phyloP scores from a whole-genome alignment of 2,329 filamentous ascomycete genomes.

The Calycina marina region DNA sequence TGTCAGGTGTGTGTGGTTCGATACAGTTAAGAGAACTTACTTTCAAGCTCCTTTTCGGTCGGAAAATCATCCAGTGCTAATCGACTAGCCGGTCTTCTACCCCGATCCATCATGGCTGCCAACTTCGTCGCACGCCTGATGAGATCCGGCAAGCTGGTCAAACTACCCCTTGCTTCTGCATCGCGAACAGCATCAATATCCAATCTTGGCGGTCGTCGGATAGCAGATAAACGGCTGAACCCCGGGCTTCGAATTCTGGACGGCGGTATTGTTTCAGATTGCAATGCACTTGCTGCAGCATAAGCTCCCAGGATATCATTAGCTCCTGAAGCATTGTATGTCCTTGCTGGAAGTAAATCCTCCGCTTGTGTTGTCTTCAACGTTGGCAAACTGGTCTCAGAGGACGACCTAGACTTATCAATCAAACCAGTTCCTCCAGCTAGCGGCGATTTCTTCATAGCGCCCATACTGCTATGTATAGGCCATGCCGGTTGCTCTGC shows the following conservation, averaged over 20 bases:
- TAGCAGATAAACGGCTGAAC: conserved; percentile 34
- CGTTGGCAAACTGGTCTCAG: conserved; percentile 12
- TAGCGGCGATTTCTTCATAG: too few relatives aligned
- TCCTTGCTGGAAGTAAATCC: conserved; percentile 7
- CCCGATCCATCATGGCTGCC: conserved; percentile 76
- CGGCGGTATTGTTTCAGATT: conserved; percentile 5
- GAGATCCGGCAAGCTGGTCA: conserved; percentile 83
- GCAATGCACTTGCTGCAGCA: conserved; percentile 27
- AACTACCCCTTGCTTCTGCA: conserved; percentile 71
- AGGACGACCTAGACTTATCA: conserved; percentile 16
- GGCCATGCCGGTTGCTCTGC: conserved; percentile 13
- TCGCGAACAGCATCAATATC: conserved; percentile 71
- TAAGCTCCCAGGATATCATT: conserved; percentile 36
- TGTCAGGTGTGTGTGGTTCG: neutral
- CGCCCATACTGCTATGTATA: too few relatives aligned
- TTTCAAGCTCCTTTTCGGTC: conserved; percentile 17
- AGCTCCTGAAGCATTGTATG: conserved; percentile 23
- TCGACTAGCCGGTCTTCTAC: conserved; percentile 47
- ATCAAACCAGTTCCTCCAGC: conserved; percentile 18
- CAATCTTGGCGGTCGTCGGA: conserved; percentile 55
- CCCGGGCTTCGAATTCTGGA: conserved; percentile 12
- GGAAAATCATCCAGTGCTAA: conserved; percentile 38
- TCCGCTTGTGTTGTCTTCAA: conserved; percentile 11
- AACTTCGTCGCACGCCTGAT: conserved; percentile 78
- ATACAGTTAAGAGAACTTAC: conserved; percentile 9